phyloP scores from a whole-genome alignment of 1,139 yeast species.

The Wickerhamiella infanticola region DNA sequence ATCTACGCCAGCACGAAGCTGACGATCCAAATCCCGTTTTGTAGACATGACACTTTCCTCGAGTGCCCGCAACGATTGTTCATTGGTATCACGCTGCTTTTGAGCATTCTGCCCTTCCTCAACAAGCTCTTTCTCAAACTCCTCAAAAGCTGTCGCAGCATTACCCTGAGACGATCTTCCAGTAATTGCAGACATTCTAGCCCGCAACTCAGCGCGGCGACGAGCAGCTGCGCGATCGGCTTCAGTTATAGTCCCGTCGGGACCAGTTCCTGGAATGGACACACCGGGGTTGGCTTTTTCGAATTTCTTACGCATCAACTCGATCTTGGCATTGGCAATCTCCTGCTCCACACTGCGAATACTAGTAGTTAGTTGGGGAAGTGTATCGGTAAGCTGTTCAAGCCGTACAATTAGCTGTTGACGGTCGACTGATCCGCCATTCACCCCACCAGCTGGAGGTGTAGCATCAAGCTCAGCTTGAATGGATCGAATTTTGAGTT shows the following conservation, averaged over 20 bases:
- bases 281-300: slow-evolving; percentile 53
- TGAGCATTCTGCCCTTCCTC: slow-evolving; percentile 41
- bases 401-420: slow-evolving; percentile 36
- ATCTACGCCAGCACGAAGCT: slow-evolving; percentile 24
- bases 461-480: slow-evolving; percentile 34
- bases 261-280: slow-evolving; percentile 63
- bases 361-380: slow-evolving; percentile 51
- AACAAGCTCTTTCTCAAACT: slow-evolving; percentile 41
- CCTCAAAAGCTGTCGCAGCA: slow-evolving; percentile 34
- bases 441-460: slow-evolving; percentile 19
- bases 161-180: slow-evolving; percentile 46
- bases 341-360: slow-evolving; percentile 50
- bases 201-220: slow-evolving; percentile 59
- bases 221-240: slow-evolving; percentile 64
- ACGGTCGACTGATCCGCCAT: slow-evolving; percentile 22
- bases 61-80: slow-evolving; percentile 52
- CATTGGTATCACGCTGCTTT: slow-evolving; percentile 38
- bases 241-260: slow-evolving; percentile 72
- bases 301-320: slow-evolving; percentile 39
- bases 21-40: slow-evolving; percentile 42
- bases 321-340: slow-evolving; percentile 53
- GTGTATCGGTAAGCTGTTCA: slow-evolving; percentile 43
- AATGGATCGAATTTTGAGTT: slow-evolving; percentile 40
- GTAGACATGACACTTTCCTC: slow-evolving; percentile 58
- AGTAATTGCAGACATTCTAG: slow-evolving; percentile 83